These are phyloP conservation scores for Paracorniculantispora psalliotae DNA, from an alignment of 2,329 filamentous ascomycete genomes.

Conservation along the genomic window DNA sequence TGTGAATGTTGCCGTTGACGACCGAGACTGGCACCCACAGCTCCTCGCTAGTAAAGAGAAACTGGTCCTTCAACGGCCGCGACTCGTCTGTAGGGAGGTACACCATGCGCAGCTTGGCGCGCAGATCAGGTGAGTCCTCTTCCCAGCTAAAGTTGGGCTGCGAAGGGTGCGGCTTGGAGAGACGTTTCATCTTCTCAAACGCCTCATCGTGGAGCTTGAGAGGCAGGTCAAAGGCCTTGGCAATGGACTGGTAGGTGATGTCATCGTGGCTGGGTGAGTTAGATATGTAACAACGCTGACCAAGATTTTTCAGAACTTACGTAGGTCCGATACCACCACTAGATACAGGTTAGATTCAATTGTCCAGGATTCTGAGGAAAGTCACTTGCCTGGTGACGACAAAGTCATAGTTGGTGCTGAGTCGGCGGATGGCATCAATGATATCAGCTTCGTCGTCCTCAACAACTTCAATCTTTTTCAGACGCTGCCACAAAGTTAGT, in stretches of 20 bases:
- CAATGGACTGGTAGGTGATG: constrained; percentile 93
- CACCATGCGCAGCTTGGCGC: constrained; percentile 86
- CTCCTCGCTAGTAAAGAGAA: constrained; percentile 72
- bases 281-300: not conserved
- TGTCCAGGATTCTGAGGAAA: not conserved
- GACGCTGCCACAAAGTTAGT: constrained; percentile 38
- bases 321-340: constrained; percentile 93
- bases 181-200: constrained; percentile 74
- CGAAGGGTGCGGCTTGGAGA: constrained; percentile 68
- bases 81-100: constrained; percentile 71
- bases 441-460: constrained; percentile 90
- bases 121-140: constrained; percentile 65
- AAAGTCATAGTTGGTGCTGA: constrained; percentile 88
- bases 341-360: constrained; percentile 1
- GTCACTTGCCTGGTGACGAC: constrained; percentile 69
- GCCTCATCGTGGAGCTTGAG: constrained; percentile 73
- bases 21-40: constrained; percentile 88
- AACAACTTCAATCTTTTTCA: constrained; percentile 89
- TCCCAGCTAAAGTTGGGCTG: constrained; percentile 82
- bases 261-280: constrained; percentile 72
- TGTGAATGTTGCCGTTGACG: constrained; percentile 90
- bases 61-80: constrained; percentile 63
- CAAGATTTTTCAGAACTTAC: constrained; percentile 43
- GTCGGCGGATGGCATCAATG: constrained; percentile 75
- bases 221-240: constrained; percentile 76